Evolutionary conservation across 176 grass and related monocot genomes (phyloP).

Genomic region (Hsuehochloa calcarea): DNA sequence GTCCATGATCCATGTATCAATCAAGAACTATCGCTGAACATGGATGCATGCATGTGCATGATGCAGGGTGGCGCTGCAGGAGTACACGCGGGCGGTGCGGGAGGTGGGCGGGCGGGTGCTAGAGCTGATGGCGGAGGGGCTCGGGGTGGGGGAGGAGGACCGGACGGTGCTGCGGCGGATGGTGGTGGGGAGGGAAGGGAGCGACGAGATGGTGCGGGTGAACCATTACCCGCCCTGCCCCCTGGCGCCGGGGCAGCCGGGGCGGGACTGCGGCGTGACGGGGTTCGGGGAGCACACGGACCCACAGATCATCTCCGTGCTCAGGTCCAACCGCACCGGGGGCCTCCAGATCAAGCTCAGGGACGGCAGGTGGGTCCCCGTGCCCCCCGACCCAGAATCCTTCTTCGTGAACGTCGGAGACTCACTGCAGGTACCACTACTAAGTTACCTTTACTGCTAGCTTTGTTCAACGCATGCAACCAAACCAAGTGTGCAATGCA

Average conservation of each 20-base stretch:
- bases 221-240: constrained; percentile 83
- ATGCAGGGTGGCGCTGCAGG: constrained; percentile 43
- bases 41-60: neutral
- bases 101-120: constrained; percentile 54
- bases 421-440: constrained; percentile 50
- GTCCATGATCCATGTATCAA: neutral
- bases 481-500: neutral
- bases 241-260: constrained; percentile 15
- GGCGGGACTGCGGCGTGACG: constrained; percentile 42
- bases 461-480: neutral
- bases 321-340: constrained; percentile 66
- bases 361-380: constrained; percentile 72
- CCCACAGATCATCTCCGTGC: constrained; percentile 86
- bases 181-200: constrained; percentile 41
- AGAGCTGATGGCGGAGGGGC: constrained; percentile 70
- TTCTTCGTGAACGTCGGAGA: constrained; percentile 93
- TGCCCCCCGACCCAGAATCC: constrained; percentile 54
- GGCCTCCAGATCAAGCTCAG: constrained; percentile 71
- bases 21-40: neutral
- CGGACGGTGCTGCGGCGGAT: constrained; percentile 40
- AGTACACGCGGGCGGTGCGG: constrained; percentile 53
- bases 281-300: constrained; percentile 98
- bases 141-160: constrained; percentile 30
- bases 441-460: neutral
- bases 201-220: constrained; percentile 63